Base-by-base conservation (phyloP, 148 eudicot genomes). In the Vaccinium vitisidaea region DNA sequence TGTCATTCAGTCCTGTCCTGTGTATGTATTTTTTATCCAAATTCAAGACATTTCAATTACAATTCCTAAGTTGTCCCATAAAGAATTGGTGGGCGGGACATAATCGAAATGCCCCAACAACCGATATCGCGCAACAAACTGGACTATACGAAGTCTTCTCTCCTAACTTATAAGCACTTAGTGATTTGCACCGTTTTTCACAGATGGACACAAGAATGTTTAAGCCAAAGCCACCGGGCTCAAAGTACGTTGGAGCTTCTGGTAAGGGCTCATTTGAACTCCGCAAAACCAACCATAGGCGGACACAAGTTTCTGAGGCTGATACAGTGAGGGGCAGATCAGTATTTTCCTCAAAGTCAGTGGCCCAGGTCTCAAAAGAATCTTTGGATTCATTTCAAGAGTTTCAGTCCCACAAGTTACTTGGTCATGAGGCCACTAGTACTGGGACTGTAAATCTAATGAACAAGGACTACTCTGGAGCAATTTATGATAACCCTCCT, bases 381-480 rank as follows among this genome's bases (percentile, higher is more conserved):
- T 48, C 49, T 61, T 8, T 39, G 5, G 32, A 76, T 43, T 18
- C 74, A n/a, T 36, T 54, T 25, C 74, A 75, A 19, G 69, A 76
- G 16, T 43, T 59, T 25, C 80, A 84, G 77, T 30, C 79, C 54
- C 32, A 50, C 23, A 77, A 84, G 59, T 19, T 77, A 21, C 25
- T 8, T n/a, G 27, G 46, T 43, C 46, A 59, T 55, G 75, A 76
- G 65, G 39, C 67, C 50, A 48, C 61, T 8, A 12, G 15, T 69
- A 32, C 39, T 67, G 86, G 43, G 25, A 78, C 53, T n/a, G 75
- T 69, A 71, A 79, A 55, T 30, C 70, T 79, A 6, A 30, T 84
- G 86, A 54, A 84, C 58, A 84, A 70, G 80, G 86, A 84, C 61
- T 80, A 85, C 39, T 48, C 79, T 15, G 83, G 83, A 27, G 80